Evolutionary conservation across 306 rosid genomes (phyloP), one percentile per base, ranked within the genome.

Genomic region (Hippophae rhamnoides): DNA sequence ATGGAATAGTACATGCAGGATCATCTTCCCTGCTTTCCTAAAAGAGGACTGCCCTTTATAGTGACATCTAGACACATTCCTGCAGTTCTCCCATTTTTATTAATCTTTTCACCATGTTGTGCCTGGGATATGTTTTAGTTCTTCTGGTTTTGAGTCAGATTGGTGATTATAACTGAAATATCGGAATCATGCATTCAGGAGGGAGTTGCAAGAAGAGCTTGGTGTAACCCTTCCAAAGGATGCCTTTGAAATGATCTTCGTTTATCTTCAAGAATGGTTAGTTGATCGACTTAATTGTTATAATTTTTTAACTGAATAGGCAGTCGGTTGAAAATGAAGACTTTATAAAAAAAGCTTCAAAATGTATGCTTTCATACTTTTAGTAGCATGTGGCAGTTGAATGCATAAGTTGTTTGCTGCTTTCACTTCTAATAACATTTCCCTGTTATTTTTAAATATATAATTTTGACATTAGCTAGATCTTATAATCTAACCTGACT

Each of bases 181-280:
- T 43, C 42, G 50, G 61, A 38, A 57, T 57, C 70, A 13, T 65
- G 52, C 67, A 79, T 70, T 69, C 84, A 92, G 98, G 81, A 85
- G 93, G 82, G 96, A 92, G 79, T 89, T 92, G 9, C 77, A 85
- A 65, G 95, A 87, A 75, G 96, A 92, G 87, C 88, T 92, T n/a
- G 96, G 96, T 46, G 51, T 92, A 69, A 73, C 43, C 69, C 96
- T 92, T 69, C 95, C 96, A 46, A 61, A 65, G 72, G 96, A 92
- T 71, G 96, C 96, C 55, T 92, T 92, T 26, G 99, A 92, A 78
- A 76, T 69, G 78, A 54, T 88, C 49, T 92, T 92, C 58, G 60
- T 85, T 67, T 87, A 50, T 75, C 84, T 87, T 69, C 82, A 81
- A 52, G 86, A 92, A 78, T 80, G 89, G 99, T 92, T 27, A 78